Evolutionary conservation across 1,284 basidiomycete species (phyloP), one percentile per base, ranked within the genome.

Genomic region (Ustanciosporium gigantosporum): DNA sequence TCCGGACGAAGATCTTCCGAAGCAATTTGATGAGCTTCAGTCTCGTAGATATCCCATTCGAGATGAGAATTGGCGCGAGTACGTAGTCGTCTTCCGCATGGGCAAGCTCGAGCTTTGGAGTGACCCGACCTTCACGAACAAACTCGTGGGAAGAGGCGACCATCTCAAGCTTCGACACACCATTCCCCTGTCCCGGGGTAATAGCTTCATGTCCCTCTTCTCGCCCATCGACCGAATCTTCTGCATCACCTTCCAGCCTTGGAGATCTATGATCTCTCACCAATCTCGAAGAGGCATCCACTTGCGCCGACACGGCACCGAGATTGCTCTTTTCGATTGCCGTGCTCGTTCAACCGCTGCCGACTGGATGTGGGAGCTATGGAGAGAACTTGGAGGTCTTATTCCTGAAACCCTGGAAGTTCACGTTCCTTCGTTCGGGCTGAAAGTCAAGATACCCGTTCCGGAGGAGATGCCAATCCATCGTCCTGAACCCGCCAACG

Each of bases 331-430:
- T 19, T 88, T 90, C 77, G 89, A 90, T 69, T 75, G 68, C 24
- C 68, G 74, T 31, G 49, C 51, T 51, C 83, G 87, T 13, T 84
- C 86, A 13, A 81, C 88, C 41, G 86, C 87, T 2, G 81, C 83
- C 22, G 90, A 92, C 74, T 92, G 90, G 90, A 80, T 85, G 36
- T 91, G 89, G 89, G 82, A 84, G 50, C 78, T 91, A 36, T 91
- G 88, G 88, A 82, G 82, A 36, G 81, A 84, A 52, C 80, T 88
- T 3, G 83, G 82, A 15, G 82, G 82, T 4, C 52, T 74, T 27
- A 68, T 84, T 4, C 83, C 83, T 5, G 66, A 79, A 9, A 78
- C 74, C 25, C 70, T 85, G 21, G 82, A 83, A 55, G 78, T 84
- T 7, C 79, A 79, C 36, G 79, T 79, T 23, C 83, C 82, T 0